These are phyloP conservation scores for Malus orientalis DNA, from an alignment of 306 rosid genomes.

Conservation along the genomic window DNA sequence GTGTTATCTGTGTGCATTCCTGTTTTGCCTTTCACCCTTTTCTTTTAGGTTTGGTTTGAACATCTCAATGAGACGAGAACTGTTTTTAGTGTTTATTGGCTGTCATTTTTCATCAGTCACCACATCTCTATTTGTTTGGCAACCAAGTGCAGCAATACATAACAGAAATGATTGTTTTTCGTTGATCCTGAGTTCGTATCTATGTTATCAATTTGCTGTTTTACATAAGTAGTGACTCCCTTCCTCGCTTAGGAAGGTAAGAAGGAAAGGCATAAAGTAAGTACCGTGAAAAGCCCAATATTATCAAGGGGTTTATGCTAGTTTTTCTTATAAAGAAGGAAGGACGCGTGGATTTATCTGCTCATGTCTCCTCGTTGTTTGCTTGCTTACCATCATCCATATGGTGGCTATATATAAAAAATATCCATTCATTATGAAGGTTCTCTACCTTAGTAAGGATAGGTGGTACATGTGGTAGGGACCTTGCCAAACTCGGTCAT, in stretches of 20 bases:
- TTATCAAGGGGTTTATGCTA: no score
- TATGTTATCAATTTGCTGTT: not conserved
- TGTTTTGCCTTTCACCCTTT: not conserved
- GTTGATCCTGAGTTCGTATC: not conserved
- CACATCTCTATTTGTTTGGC: not conserved
- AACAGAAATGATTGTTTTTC: not conserved
- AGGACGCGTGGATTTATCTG: no score
- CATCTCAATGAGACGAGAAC: constrained; percentile 1
- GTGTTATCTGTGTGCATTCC: constrained; percentile 12
- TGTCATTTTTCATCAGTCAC: not conserved
- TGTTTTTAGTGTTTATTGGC: constrained; percentile 2
- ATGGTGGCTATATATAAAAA: no score
- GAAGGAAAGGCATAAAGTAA: no score
- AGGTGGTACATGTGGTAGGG: no score
- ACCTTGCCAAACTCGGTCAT: not conserved
- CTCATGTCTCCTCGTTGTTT: no score
- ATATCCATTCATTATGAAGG: no score
- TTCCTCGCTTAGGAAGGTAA: no score
- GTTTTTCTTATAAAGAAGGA: no score
- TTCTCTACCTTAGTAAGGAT: no score
- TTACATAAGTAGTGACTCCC: not conserved
- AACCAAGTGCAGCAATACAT: not conserved
- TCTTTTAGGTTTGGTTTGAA: constrained; percentile 5
- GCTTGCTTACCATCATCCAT: no score
- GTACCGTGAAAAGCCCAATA: no score